phyloP scores from a whole-genome alignment of 192 early-diverging fungal genomes.

The Rhizophlyctis rosea region DNA sequence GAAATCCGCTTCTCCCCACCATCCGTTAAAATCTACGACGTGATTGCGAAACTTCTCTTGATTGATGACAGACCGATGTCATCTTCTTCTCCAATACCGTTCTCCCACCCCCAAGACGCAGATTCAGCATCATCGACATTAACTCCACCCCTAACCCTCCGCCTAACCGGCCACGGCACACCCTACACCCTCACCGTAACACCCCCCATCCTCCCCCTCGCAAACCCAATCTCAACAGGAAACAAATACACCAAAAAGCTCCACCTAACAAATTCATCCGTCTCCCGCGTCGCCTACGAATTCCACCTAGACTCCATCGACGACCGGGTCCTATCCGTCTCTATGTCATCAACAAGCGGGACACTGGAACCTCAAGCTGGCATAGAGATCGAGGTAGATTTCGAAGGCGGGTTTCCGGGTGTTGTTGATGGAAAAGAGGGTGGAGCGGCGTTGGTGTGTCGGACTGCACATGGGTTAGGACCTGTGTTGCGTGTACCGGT shows the following conservation, averaged over 20 bases:
- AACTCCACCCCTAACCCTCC: slow-evolving; percentile 24
- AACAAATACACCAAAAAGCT: slow-evolving; percentile 10
- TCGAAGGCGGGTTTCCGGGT: slow-evolving; percentile 21
- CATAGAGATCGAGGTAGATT: slow-evolving; percentile 8
- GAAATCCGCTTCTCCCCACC: slow-evolving; percentile 36
- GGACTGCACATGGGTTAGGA: slow-evolving; percentile 27
- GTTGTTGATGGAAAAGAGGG: slow-evolving; percentile 29
- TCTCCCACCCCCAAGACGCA: no score
- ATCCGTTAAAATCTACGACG: slow-evolving; percentile 32
- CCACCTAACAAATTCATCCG: slow-evolving; percentile 34
- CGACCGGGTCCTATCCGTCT: slow-evolving; percentile 10
- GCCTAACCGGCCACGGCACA: slow-evolving; percentile 28
- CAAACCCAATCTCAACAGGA: slow-evolving; percentile 26
- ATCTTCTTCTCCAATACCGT: no score
- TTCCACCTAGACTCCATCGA: slow-evolving; percentile 31
- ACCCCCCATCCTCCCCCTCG: slow-evolving; percentile 30
- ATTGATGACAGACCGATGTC: slow-evolving; percentile 21
- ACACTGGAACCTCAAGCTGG: not conserved
- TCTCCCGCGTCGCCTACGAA: slow-evolving; percentile 35
- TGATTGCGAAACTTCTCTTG: slow-evolving; percentile 31
- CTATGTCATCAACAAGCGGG: not conserved
- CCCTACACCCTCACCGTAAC: slow-evolving; percentile 20
- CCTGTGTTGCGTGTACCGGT: slow-evolving; percentile 33
- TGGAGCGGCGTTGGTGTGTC: slow-evolving; percentile 33
- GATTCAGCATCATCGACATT: not conserved